A percentile compares a stretch with the other conserved stretches of the same genome.
Conservation (phyloP, 257 asterid genomes). For the Solanum megistacrolobum region DNA sequence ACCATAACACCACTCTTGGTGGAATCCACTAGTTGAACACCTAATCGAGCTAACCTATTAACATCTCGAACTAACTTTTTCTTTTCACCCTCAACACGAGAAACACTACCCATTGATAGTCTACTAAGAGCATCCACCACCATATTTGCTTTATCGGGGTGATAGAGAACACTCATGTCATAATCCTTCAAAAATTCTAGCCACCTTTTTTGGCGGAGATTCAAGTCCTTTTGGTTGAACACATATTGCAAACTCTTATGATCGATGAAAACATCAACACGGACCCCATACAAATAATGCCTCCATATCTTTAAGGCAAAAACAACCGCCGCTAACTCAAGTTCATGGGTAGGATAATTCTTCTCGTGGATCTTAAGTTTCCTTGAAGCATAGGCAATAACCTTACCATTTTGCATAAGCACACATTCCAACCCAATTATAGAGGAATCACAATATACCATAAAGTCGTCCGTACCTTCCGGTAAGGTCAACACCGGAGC, state of each 20-base stretch:
- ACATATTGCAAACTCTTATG: not conserved
- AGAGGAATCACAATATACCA: no score
- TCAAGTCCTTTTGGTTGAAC: not conserved
- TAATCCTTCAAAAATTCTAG: no score
- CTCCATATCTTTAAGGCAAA: not conserved
- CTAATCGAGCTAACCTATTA: not conserved
- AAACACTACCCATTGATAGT: not conserved
- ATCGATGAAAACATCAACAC: not conserved
- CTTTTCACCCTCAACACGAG: not conserved
- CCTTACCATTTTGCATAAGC: no score
- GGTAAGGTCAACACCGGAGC: no score
- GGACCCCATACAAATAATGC: not conserved
- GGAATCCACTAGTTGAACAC: not conserved
- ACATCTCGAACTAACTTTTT: not conserved
- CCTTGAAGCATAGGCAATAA: not conserved
- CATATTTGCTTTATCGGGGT: not conserved
- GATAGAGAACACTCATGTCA: not conserved
- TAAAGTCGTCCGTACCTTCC: no score
- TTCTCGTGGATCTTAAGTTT: no score
- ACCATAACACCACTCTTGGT: not conserved
- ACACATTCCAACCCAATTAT: no score
- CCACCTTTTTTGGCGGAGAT: not conserved
- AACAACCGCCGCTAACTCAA: not conserved
- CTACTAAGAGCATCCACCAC: not conserved
- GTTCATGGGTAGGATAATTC: not conserved